Percentiles rank a stretch among this genome's conserved stretches.
phyloP scores from a whole-genome alignment of 306 rosid genomes.

The Fragaria nilgerrensis region DNA sequence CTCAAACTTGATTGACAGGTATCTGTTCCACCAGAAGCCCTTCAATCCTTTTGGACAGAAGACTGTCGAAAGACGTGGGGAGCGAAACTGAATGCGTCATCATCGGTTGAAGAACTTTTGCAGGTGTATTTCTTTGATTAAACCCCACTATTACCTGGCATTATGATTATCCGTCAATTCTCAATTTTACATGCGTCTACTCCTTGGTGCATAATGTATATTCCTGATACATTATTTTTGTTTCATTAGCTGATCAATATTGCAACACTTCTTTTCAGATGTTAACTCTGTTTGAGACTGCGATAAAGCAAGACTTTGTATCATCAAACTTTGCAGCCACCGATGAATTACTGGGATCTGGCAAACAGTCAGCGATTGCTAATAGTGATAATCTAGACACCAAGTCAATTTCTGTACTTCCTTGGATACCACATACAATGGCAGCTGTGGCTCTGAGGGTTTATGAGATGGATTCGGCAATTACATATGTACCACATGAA shows the following conservation, averaged over 20 bases:
- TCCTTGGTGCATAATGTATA: not conserved
- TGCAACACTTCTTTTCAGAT: conserved; percentile 46
- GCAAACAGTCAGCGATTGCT: conserved; percentile 37
- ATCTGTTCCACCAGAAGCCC: conserved; percentile 75
- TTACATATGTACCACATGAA: conserved; percentile 49
- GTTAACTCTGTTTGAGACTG: conserved; percentile 68
- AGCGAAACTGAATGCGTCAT: conserved; percentile 57
- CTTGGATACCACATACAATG: conserved; percentile 87
- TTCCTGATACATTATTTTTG: not conserved
- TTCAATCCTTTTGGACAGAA: conserved; percentile 67
- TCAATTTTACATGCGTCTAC: not conserved
- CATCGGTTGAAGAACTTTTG: conserved; percentile 67
- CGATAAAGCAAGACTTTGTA: conserved; percentile 63
- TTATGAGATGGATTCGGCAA: conserved; percentile 76
- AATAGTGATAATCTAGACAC: conserved; percentile 37
- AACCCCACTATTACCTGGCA: not conserved
- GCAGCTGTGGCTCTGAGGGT: conserved; percentile 88
- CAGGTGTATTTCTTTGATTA: conserved; percentile 46
- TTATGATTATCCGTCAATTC: not conserved
- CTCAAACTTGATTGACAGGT: conserved; percentile 48
- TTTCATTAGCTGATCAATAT: conserved; percentile 17
- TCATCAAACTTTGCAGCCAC: conserved; percentile 68
- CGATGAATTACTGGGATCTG: conserved; percentile 59
- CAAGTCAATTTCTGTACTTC: conserved; percentile 61
- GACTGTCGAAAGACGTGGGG: conserved; percentile 74